phyloP scores from a whole-genome alignment of 371 early-diverging fungal genomes.

The Paraphysoderma sedebokerense region DNA sequence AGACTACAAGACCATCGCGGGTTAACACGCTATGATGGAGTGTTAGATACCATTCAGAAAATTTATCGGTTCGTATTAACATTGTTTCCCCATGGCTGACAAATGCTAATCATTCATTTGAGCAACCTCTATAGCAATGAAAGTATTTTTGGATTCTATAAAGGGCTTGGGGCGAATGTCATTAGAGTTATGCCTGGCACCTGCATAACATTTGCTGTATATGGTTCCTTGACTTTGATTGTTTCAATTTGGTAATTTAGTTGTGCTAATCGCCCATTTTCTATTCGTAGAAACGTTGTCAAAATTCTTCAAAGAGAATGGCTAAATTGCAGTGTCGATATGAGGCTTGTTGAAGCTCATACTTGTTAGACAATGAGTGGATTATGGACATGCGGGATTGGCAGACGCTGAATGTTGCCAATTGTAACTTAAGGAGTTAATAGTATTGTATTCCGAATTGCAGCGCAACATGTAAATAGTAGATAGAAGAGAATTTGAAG shows the following conservation, averaged over 20 bases:
- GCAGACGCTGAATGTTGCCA: too few species aligned
- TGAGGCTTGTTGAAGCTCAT: too few species aligned
- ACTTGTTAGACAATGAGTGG: too few species aligned
- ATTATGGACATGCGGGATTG: too few species aligned
- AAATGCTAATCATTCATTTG: neutral
- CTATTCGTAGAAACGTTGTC: too few species aligned
- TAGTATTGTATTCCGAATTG: too few species aligned
- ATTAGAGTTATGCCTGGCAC: constrained; percentile 88
- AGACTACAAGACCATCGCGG: constrained; percentile 43
- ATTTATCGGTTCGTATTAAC: constrained; percentile 27
- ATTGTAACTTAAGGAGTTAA: too few species aligned
- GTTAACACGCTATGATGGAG: constrained; percentile 28
- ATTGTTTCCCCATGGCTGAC: neutral
- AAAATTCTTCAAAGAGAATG: too few species aligned
- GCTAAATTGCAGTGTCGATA: too few species aligned
- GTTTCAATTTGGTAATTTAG: neutral
- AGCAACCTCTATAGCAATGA: constrained; percentile 23
- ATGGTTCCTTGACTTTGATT: constrained; percentile 22
- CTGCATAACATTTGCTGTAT: constrained; percentile 84
- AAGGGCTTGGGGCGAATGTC: constrained; percentile 78
- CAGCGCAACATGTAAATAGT: too few species aligned
- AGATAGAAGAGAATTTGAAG: too few species aligned
- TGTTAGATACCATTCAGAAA: constrained; percentile 49
- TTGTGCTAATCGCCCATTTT: neutral
- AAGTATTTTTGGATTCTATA: constrained; percentile 78